phyloP scores from a whole-genome alignment of 148 eudicot species.

The Fagopyrum esculentum region DNA sequence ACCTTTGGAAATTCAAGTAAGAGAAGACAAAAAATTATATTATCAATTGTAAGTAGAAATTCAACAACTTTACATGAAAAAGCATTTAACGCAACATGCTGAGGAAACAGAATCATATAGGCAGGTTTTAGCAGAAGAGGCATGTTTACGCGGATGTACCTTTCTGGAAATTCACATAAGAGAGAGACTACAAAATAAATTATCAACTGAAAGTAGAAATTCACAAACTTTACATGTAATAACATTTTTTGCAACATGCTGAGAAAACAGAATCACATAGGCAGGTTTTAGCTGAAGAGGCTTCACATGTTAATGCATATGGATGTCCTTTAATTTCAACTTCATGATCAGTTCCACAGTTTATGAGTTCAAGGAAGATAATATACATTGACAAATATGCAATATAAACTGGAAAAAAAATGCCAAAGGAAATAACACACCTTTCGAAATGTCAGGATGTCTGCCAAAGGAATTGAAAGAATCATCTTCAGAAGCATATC shows the following conservation, averaged over 20 bases:
- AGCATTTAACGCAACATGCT: not conserved
- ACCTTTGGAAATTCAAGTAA: not conserved
- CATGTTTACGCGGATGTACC: not conserved
- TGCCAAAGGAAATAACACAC: conserved; percentile 18
- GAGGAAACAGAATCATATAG: not conserved
- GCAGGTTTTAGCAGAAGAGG: not conserved
- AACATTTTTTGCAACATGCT: not conserved
- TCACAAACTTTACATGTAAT: not conserved
- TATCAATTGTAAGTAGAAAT: not conserved
- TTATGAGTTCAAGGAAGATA: not conserved
- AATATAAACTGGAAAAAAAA: not conserved
- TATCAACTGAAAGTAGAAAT: not conserved
- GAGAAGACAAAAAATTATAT: not conserved
- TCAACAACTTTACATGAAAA: not conserved
- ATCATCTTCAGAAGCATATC: conserved; percentile 86
- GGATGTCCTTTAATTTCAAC: not conserved
- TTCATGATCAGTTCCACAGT: not conserved
- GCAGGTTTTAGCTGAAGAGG: not conserved
- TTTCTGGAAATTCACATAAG: not conserved
- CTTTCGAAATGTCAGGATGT: conserved; percentile 87
- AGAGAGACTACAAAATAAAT: not conserved
- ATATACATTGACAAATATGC: not conserved
- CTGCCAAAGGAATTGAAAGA: conserved; percentile 74
- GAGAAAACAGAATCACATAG: not conserved
- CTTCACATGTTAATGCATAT: not conserved